A percentile compares a stretch with the other conserved stretches of the same genome.
Conservation (phyloP, 202 grass and related monocot species). For the Musa balbisiana region DNA sequence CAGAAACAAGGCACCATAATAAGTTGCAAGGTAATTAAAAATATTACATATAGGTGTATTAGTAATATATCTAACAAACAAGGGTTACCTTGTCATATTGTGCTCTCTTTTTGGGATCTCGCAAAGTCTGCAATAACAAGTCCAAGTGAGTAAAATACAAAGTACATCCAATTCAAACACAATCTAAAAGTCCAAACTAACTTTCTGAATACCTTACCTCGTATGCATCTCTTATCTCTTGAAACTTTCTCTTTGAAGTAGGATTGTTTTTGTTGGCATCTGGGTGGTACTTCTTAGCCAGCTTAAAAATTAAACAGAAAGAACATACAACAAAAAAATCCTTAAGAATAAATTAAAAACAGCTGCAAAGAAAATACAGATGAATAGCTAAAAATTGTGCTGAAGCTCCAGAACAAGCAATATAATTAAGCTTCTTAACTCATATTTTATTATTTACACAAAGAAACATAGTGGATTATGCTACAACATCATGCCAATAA, state of each 20-base stretch:
- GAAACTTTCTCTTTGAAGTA: slow-evolving; percentile 73
- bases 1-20: slow-evolving; percentile 5
- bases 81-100: slow-evolving; percentile 78
- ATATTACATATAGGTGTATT: slow-evolving; percentile 12
- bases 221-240: slow-evolving; percentile 93
- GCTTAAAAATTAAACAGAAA: slow-evolving; percentile 34
- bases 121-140: slow-evolving; percentile 49
- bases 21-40: slow-evolving; percentile 15
- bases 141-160: slow-evolving; percentile 26
- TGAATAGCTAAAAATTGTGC: not conserved
- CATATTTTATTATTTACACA: too few relatives aligned
- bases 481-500: too few relatives aligned
- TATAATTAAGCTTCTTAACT: not conserved
- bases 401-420: not conserved
- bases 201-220: slow-evolving; percentile 44
- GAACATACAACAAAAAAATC: not conserved
- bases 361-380: not conserved
- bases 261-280: slow-evolving; percentile 70
- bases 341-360: not conserved
- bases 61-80: slow-evolving; percentile 2
- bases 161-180: slow-evolving; percentile 14
- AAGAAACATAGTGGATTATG: too few relatives aligned
- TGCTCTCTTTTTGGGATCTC: slow-evolving; percentile 68
- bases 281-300: slow-evolving; percentile 96
- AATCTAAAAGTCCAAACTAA: not conserved